Evolutionary conservation across 140 eudicot species (phyloP), one percentile per base, ranked within the genome.

Genomic region (Oenanthe javanica): DNA sequence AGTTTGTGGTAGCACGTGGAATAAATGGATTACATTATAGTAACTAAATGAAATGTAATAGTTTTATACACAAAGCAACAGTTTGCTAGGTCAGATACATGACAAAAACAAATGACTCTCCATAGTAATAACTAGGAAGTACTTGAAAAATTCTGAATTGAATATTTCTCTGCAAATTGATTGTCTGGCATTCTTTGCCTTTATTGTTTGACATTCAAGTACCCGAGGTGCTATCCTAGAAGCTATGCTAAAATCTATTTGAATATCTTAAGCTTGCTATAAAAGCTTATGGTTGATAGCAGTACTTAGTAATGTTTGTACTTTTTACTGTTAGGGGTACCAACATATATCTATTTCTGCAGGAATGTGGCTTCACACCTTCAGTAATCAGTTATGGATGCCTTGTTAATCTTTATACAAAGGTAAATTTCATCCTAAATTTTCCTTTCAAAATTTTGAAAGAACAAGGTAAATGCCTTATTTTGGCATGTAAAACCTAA

Each of bases 361-460:
- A 93, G 98, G 97, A 94, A 87, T 92, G 96, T 82, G 93, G 97
- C 59, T 90, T 92, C 79, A 81, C 93, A 55, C 97, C 97, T 76
- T 83, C 91, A 4, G 84, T 90, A 21, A 27, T 94, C 85, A 92
- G 90, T 45, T 94, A 92, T 85, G 97, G 99, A 72, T 94, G 97
- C 77, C 95, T 94, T 81, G 86, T 94, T 64, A 94, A 94, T 83
- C 95, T 89, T 82, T 90, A 94, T 81, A 88, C 88, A 54, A 94
- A 94, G 98, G 98, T 93, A 90, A 59, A 79, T 85, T 52, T 70
- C 16, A 54, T 66, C 18, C 16, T 27, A 42, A 66, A 27, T 19
- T 4, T 61, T 61, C 12, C 19, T 43, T 66, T 11, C 2, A 9
- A 66, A 66, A 23, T 0, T 25, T 66, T 25, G 2, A 10, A 66